Evolutionary conservation across 768 basidiomycete genomes (phyloP).

Genomic region (Mycena maculata): DNA sequence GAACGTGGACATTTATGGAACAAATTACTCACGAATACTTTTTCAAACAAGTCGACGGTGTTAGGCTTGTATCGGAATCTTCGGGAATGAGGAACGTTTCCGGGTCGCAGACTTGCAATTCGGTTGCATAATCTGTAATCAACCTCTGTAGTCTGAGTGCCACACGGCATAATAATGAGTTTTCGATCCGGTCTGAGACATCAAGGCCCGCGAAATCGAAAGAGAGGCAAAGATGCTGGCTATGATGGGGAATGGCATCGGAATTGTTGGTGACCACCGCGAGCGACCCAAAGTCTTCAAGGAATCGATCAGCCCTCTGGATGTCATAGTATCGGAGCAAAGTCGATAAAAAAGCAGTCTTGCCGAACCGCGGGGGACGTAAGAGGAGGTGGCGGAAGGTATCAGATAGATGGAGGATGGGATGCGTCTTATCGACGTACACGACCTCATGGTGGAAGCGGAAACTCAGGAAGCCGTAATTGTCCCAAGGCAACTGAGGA

Average conservation of each 20-base stretch:
- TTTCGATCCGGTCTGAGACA: not conserved
- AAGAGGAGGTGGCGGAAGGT: slow-evolving; percentile 4
- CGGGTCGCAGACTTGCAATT: too few species aligned
- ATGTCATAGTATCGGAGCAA: slow-evolving; percentile 9
- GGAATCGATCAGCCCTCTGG: not conserved
- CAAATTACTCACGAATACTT: slow-evolving; percentile 10
- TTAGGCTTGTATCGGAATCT: too few species aligned
- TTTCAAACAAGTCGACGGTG: not conserved
- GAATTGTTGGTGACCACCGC: too few species aligned
- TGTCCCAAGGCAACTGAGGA: too few species aligned
- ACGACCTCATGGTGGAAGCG: not conserved
- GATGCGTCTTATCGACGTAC: slow-evolving; percentile 17
- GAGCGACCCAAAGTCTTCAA: not conserved
- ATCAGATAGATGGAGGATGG: not conserved
- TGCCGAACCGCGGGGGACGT: slow-evolving; percentile 23
- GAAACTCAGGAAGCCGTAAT: not conserved
- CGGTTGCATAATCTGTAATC: slow-evolving; percentile 1
- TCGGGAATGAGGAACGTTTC: too few species aligned
- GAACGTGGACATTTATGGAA: not conserved
- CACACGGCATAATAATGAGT: not conserved
- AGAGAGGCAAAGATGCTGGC: slow-evolving; percentile 13
- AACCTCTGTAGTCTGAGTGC: not conserved
- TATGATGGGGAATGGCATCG: not conserved
- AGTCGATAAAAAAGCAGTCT: slow-evolving; percentile 15
- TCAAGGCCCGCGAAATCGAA: not conserved